Percentiles rank a stretch among this genome's conserved stretches.
These are phyloP conservation scores for Trypanosoma rangeli DNA, from an alignment of 208 protist species.

Conservation along the genomic window DNA sequence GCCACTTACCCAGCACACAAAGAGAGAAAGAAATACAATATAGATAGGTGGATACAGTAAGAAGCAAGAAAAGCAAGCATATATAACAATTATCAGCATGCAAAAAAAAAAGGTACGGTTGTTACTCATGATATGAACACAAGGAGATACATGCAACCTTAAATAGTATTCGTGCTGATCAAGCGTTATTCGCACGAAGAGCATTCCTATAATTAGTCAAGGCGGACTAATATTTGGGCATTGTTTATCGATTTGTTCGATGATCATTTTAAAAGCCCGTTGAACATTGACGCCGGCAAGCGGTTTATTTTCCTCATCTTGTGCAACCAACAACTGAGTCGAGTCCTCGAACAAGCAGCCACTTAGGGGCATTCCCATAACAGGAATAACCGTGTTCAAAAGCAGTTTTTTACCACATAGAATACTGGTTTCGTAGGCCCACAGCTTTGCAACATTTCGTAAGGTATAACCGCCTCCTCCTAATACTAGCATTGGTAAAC, in stretches of 20 bases:
- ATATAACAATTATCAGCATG: too few relatives aligned
- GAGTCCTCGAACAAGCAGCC: conserved; percentile 87
- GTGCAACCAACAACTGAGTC: conserved; percentile 65
- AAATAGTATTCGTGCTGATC: neutral
- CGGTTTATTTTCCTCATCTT: conserved; percentile 70
- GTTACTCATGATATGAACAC: neutral
- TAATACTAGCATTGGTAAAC: conserved; percentile 95
- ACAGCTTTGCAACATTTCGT: conserved; percentile 98
- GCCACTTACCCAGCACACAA: neutral
- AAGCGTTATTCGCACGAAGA: too few relatives aligned
- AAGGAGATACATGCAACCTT: neutral
- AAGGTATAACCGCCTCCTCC: conserved; percentile 99
- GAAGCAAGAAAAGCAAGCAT: conserved; percentile 15
- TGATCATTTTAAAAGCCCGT: conserved; percentile 55
- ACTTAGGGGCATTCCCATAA: conserved; percentile 65
- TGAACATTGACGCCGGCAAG: conserved; percentile 68
- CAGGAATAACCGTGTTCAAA: conserved; percentile 62
- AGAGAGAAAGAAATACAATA: conserved; percentile 21
- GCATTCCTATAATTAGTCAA: conserved; percentile 19
- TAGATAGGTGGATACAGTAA: neutral
- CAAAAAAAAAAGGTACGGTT: neutral
- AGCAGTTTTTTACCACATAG: conserved; percentile 69
- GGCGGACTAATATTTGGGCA: conserved; percentile 50
- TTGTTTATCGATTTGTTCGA: conserved; percentile 79
- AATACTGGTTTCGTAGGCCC: conserved; percentile 94